phyloP scores from a whole-genome alignment of 129 eudicot genomes.

The sunflower (Helianthus annuus) region HanXRQr2.0-SUNRISE NC_035436.2:47768135-47768634 shows the following conservation, averaged over 20 bases:
- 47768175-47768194: not conserved
- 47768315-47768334: not conserved
- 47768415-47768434: not conserved
- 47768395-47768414: not conserved
- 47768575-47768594: not conserved
- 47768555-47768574: not conserved
- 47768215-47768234: too few relatives aligned
- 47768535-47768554: not conserved
- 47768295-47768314: too few relatives aligned
- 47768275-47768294: too few relatives aligned
- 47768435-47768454: not conserved
- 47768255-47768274: too few relatives aligned
- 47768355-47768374: not conserved
- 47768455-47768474: not conserved
- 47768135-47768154: too few relatives aligned
- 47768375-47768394: not conserved
- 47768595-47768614: constrained; percentile 8
- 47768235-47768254: too few relatives aligned
- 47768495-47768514: not conserved
- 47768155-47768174: too few relatives aligned
- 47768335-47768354: too few relatives aligned
- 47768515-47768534: constrained; percentile 1
- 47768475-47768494: not conserved
- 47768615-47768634: too few relatives aligned
- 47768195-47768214: not conserved